Base-by-base conservation (phyloP, 768 basidiomycete genomes). In the Suillus subalutaceus region DNA sequence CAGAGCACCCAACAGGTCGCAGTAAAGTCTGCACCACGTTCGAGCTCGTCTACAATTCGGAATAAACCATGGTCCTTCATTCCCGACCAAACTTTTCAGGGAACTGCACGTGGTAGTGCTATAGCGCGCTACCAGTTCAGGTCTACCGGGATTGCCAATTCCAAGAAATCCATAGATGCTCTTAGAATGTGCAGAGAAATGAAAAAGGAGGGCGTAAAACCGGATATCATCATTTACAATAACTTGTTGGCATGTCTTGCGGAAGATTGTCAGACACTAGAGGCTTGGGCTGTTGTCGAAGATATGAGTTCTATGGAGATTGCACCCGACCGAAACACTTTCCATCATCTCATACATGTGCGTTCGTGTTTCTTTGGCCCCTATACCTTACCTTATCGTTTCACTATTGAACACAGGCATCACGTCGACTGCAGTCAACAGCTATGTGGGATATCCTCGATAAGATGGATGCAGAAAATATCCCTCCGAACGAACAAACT, bases 261-360 rank as follows among this genome's bases (percentile, higher is more conserved):
- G 0, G 68, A 72, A 8, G 78, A 83, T 44, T 79, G 78, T 6
- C 70, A 81, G 10, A 79, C 79, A 72, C 69, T 82, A 37, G 86
- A 91, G 66, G 84, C 88, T 5, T 84, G 84, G 80, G 90, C 89
- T 20, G 82, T 90, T 63, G 76, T 90, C 37, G 88, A 90, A 43
- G 90, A 93, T 73, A 92, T 93, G 90, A 62, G 81, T 41, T 73
- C 80, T 20, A 68, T 82, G 52, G 83, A 82, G 3, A 67, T 93
- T 26, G 66, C 75, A 55, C 89, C 86, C 6, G 80, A 85, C 63
- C 69, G 78, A 6, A 77, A 82, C 46, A 82, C 86, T 10, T 89
- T 89, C 73, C 85, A 90, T 55, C 78, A 82, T 52, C 79, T 94
- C 32, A 74, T 94, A 58, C 77, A 84, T 71, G 92, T 91, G 73